These are phyloP conservation scores for Fusarium verticillioides DNA, from an alignment of 2,329 filamentous ascomycete species.

Conservation along the genomic window DNA sequence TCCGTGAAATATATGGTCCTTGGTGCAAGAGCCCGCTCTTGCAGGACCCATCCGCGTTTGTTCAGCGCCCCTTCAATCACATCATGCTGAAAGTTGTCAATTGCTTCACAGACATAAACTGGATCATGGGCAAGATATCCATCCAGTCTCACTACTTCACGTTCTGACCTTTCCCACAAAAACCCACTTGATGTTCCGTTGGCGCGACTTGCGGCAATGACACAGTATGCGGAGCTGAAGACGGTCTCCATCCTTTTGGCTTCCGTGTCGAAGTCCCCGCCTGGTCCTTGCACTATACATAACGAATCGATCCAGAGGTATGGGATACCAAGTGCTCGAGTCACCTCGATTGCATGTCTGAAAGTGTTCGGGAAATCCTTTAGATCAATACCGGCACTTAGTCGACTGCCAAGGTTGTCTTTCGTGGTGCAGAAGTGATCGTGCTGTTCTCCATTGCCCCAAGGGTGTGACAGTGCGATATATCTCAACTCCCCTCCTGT, in stretches of 20 bases:
- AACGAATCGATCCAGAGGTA: slow-evolving; percentile 24
- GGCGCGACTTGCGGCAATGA: slow-evolving; percentile 5
- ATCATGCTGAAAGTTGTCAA: slow-evolving; percentile 30
- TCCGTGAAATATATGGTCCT: slow-evolving; percentile 35
- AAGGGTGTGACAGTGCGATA: slow-evolving; percentile 25
- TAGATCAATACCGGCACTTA: neutral
- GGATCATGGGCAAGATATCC: neutral
- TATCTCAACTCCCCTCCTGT: neutral
- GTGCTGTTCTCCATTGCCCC: neutral
- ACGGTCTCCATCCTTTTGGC: neutral
- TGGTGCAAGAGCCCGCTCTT: slow-evolving; percentile 24
- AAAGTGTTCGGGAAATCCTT: neutral
- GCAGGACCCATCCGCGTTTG: slow-evolving; percentile 9
- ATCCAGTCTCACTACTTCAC: slow-evolving; percentile 3
- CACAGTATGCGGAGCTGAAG: slow-evolving; percentile 1
- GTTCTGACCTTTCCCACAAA: neutral
- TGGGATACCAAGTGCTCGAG: neutral
- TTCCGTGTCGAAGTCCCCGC: neutral
- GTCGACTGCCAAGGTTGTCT: neutral
- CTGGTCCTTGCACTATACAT: slow-evolving; percentile 15
- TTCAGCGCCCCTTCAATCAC: slow-evolving; percentile 25
- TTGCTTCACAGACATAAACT: slow-evolving; percentile 19
- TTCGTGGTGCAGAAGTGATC: slow-evolving; percentile 20
- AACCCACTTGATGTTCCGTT: slow-evolving; percentile 13
- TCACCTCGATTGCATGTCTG: slow-evolving; percentile 4